Conservation (phyloP, 1,284 basidiomycete species). For the Apiotrichum brassicae region DNA sequence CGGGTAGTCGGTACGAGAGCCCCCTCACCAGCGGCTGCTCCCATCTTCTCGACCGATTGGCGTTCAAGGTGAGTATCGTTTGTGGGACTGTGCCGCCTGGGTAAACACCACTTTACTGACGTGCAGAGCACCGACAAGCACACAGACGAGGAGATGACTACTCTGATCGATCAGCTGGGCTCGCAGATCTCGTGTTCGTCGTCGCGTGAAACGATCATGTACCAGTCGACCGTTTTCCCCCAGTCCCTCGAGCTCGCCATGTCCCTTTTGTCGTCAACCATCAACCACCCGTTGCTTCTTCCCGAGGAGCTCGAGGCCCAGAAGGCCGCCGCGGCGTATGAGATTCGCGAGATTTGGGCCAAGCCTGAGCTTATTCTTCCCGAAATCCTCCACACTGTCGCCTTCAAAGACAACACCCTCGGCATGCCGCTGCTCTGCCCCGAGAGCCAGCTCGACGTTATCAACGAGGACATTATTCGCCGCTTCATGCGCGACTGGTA, state of each 20-base stretch:
- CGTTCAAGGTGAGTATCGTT: slow-evolving; percentile 71
- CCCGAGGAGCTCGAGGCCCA: slow-evolving; percentile 76
- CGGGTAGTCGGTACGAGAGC: slow-evolving; percentile 87
- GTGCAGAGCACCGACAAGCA: slow-evolving; percentile 50
- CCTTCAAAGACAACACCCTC: slow-evolving; percentile 70
- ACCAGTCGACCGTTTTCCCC: slow-evolving; percentile 92
- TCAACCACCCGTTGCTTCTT: slow-evolving; percentile 69
- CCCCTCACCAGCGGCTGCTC: slow-evolving; percentile 70
- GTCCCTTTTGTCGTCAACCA: slow-evolving; percentile 85
- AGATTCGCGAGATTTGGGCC: slow-evolving; percentile 76
- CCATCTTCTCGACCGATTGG: slow-evolving; percentile 90
- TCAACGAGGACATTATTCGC: slow-evolving; percentile 62
- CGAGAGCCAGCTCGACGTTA: slow-evolving; percentile 66
- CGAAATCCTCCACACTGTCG: slow-evolving; percentile 80
- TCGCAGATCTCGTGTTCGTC: slow-evolving; percentile 90
- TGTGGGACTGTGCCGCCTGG: not conserved
- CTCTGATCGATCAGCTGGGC: slow-evolving; percentile 75
- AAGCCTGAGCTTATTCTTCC: slow-evolving; percentile 97
- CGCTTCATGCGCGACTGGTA: slow-evolving; percentile 78
- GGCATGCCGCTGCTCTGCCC: slow-evolving; percentile 88
- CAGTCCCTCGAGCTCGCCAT: slow-evolving; percentile 73
- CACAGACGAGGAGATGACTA: slow-evolving; percentile 65
- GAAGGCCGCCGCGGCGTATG: slow-evolving; percentile 83
- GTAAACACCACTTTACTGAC: not conserved
- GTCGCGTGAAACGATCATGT: slow-evolving; percentile 93